Evolutionary conservation across 768 basidiomycete species (phyloP), one percentile per base, ranked within the genome.

Genomic region (Leccinum barrowsii): DNA sequence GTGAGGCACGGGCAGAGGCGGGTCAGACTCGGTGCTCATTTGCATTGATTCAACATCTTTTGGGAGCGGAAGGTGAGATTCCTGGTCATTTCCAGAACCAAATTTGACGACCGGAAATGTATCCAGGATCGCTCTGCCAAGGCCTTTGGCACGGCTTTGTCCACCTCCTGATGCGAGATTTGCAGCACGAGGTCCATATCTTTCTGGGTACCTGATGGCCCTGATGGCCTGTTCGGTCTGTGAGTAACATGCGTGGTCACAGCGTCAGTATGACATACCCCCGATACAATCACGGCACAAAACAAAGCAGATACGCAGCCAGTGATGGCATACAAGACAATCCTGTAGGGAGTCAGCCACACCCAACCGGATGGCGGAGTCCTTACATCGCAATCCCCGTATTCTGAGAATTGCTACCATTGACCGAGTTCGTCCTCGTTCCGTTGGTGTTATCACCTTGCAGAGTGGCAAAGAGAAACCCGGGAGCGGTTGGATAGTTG

Each of bases 51-150:
- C 77, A 30, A 73, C 37, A 60, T 78, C 76, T 60, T 75, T 77
- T 34, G 59, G 24, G 11, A 32, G 54, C 26, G 65, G 47, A 34
- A 58, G 56, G 37, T 56, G 37, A 24, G 57, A 34, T 17, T 58
- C 60, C 34, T 19, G 63, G 52, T 54, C 61, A 49, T 63, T 57
- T 7, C 60, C 60, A 30, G 66, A 70, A 6, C 85, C 84, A 65
- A 94, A 98, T 71, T 94, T 93, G 74, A 96, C 87, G 61, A 97
- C 76, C 4, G 95, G 94, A 76, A 98, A 98, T 3, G 94, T 97
- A 64, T 98, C 95, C 55, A 98, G 78, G 57, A 98, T 94, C 19
- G 96, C 96, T 19, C 92, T 85, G 2, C 92, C 90, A 52, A 98
- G 79, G 7, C 94, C 94, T n/a, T 83, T 77, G 0, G 92, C 89